Evolutionary conservation across 2,329 filamentous ascomycete genomes (phyloP).

Genomic region (Colletotrichum melonis): DNA sequence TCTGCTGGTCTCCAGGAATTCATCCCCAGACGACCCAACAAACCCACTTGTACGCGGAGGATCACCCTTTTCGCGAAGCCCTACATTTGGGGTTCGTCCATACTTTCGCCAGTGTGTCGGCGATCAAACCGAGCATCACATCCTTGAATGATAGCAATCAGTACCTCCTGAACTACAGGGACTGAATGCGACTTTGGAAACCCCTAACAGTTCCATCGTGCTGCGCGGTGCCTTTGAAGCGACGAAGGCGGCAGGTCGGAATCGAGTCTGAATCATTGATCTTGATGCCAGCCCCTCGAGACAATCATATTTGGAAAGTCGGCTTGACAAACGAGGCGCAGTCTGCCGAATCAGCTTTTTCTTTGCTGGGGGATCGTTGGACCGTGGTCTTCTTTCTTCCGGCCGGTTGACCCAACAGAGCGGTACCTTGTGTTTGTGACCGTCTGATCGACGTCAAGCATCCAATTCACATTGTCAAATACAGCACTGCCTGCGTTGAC

Average conservation of each 20-base stretch:
- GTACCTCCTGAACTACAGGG: background rate
- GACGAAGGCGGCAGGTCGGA: background rate
- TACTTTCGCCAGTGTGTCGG: background rate
- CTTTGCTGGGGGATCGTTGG: background rate
- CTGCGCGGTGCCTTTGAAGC: background rate
- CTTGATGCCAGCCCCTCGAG: background rate
- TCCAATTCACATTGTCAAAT: background rate
- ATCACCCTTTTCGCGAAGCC: background rate
- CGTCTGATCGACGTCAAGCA: slow-evolving; percentile 3
- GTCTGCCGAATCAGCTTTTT: too few relatives aligned
- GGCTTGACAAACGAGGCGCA: background rate
- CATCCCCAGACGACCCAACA: slow-evolving; percentile 6
- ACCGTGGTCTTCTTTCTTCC: background rate
- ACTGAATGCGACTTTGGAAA: background rate
- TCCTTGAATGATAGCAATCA: background rate
- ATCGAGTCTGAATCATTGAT: background rate
- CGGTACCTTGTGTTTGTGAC: background rate
- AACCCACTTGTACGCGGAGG: background rate
- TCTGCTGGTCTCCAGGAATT: background rate
- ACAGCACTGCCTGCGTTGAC: background rate
- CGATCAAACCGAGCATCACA: slow-evolving; percentile 6
- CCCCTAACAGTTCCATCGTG: background rate
- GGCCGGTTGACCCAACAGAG: background rate
- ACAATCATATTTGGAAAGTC: background rate
- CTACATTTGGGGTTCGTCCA: slow-evolving; percentile 4